These are phyloP conservation scores for Parietichytrium sp. DNA, from an alignment of 108 stramenopile species.

Conservation along the genomic window DNA sequence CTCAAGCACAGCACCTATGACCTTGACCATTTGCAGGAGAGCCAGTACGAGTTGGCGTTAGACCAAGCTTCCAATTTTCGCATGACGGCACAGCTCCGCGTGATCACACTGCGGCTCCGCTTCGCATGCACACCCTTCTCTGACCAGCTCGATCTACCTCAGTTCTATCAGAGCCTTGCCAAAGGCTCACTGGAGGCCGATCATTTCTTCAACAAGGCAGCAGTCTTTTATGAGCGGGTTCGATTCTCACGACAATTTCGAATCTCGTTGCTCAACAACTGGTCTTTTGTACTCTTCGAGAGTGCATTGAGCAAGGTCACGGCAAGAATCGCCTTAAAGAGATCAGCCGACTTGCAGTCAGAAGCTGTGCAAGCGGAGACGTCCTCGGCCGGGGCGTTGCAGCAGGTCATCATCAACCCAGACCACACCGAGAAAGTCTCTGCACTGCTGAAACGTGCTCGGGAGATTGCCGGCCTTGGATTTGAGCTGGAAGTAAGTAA, in stretches of 20 bases:
- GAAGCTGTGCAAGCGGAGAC: not conserved
- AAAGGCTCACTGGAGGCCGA: not conserved
- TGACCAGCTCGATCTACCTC: too few relatives aligned
- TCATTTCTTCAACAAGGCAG: not conserved
- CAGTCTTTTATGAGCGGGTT: not conserved
- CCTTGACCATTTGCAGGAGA: not conserved
- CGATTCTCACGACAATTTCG: constrained; percentile 27
- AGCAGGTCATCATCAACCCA: too few relatives aligned
- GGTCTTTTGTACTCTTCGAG: constrained; percentile 33
- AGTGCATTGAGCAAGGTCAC: not conserved
- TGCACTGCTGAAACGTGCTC: too few relatives aligned
- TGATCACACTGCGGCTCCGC: not conserved
- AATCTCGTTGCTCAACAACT: constrained; percentile 25
- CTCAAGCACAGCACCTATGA: not conserved
- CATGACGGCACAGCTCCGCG: not conserved
- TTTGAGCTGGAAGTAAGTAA: constrained; percentile 19
- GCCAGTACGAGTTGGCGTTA: not conserved
- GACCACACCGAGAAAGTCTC: too few relatives aligned
- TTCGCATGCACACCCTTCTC: too few relatives aligned
- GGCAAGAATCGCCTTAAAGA: not conserved
- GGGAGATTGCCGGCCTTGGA: not conserved
- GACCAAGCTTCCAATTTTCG: constrained; percentile 7
- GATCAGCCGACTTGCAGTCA: not conserved
- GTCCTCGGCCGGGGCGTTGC: too few relatives aligned
- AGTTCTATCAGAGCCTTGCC: not conserved